A percentile compares a stretch with the other conserved stretches of the same genome.
phyloP scores from a whole-genome alignment of 306 rosid species.

The Ormosia semicastrata region DNA sequence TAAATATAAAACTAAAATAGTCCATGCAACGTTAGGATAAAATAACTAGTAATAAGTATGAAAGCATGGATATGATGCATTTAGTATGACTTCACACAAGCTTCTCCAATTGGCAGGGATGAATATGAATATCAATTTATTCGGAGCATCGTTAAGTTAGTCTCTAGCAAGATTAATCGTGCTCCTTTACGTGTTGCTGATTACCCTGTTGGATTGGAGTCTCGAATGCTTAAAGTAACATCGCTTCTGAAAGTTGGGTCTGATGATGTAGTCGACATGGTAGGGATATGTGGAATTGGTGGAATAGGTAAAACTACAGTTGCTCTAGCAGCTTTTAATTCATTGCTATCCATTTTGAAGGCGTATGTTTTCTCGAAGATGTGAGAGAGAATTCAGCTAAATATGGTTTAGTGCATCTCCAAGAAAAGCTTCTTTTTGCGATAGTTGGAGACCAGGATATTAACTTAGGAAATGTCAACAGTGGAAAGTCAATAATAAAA shows the following conservation, averaged over 20 bases:
- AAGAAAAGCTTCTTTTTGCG: not conserved
- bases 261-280: not conserved
- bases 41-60: no score
- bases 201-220: slow-evolving; percentile 18
- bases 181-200: not conserved
- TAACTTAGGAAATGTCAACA: not conserved
- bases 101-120: not conserved
- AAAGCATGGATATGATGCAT: not conserved
- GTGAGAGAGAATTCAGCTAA: not conserved
- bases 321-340: not conserved
- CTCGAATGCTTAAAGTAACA: not conserved
- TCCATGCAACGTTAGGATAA: no score
- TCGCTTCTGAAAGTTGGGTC: not conserved
- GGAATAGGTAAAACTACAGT: slow-evolving; percentile 30
- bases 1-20: no score
- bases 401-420: not conserved
- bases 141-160: not conserved
- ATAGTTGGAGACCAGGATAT: not conserved
- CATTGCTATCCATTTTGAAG: not conserved
- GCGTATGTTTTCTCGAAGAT: not conserved
- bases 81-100: not conserved
- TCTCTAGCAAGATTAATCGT: not conserved
- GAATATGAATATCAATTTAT: not conserved
- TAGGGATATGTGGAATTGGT: slow-evolving; percentile 29
- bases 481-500: not conserved